These are phyloP conservation scores for Fusarium brachygibbosum DNA, from an alignment of 2,329 filamentous ascomycete genomes.

Conservation along the genomic window DNA sequence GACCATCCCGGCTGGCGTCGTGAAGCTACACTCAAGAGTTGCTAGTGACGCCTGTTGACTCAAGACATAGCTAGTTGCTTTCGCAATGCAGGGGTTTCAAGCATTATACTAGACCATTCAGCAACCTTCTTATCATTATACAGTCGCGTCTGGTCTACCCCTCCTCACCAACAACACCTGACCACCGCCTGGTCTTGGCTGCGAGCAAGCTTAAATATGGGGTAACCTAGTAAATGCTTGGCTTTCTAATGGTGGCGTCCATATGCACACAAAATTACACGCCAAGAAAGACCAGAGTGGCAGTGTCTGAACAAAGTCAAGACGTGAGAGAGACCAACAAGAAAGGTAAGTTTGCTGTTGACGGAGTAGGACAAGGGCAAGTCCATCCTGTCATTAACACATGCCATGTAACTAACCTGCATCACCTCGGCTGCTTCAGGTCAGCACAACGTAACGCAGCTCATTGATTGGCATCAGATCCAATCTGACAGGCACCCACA, in stretches of 20 bases:
- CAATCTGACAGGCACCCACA: constrained; percentile 39
- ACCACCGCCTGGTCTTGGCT: constrained; percentile 43
- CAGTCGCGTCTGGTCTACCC: constrained; percentile 12
- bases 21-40: not conserved
- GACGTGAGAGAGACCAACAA: not conserved
- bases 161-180: constrained; percentile 32
- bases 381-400: constrained; percentile 29
- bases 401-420: constrained; percentile 29
- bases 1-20: not conserved
- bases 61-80: not conserved
- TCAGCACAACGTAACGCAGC: constrained; percentile 18
- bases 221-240: constrained; percentile 41
- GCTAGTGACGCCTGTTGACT: not conserved
- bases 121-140: not conserved
- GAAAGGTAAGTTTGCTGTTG: not conserved
- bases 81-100: not conserved
- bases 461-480: constrained; percentile 29
- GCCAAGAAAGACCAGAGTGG: constrained; percentile 34
- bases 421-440: constrained; percentile 41
- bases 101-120: not conserved
- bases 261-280: constrained; percentile 14
- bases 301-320: constrained; percentile 28
- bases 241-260: constrained; percentile 41
- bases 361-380: not conserved
- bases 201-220: constrained; percentile 33